Conservation (phyloP, 805 yeast species). For the Peterozyma toletana region DNA sequence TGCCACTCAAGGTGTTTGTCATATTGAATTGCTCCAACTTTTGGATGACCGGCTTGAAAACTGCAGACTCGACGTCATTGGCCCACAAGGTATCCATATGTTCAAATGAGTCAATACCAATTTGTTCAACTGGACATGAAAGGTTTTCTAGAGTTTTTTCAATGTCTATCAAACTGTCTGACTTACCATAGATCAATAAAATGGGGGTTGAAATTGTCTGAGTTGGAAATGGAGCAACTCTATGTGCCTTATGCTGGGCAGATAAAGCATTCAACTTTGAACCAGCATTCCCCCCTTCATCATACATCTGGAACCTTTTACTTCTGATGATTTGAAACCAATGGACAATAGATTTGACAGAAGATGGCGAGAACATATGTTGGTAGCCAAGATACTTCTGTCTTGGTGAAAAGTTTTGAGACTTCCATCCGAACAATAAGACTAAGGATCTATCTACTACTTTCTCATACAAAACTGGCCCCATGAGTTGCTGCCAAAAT, state of each 20-base stretch:
- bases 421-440: conserved; percentile 73
- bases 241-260: conserved; percentile 22
- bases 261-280: conserved; percentile 25
- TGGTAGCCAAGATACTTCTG: conserved; percentile 80
- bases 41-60: conserved; percentile 20
- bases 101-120: conserved; percentile 66
- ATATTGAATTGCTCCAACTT: conserved; percentile 1
- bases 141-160: conserved; percentile 43
- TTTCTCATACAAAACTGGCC: conserved; percentile 67
- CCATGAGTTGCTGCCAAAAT: conserved; percentile 73
- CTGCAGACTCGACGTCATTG: conserved; percentile 42
- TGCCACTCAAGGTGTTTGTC: background rate
- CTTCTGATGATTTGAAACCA: conserved; percentile 89
- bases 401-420: conserved; percentile 57
- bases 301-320: conserved; percentile 82
- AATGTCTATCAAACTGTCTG: conserved; percentile 84
- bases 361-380: conserved; percentile 85
- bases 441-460: conserved; percentile 67
- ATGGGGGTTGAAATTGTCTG: conserved; percentile 45
- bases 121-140: conserved; percentile 33
- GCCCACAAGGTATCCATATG: conserved; percentile 94
- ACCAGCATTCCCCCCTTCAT: conserved; percentile 37
- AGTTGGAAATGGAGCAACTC: conserved; percentile 49
- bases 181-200: conserved; percentile 70
- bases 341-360: conserved; percentile 90